A percentile compares a stretch with the other conserved stretches of the same genome.
These are phyloP conservation scores for Saccharomycopsis babjevae DNA, from an alignment of 805 yeast genomes.

Conservation along the genomic window DNA sequence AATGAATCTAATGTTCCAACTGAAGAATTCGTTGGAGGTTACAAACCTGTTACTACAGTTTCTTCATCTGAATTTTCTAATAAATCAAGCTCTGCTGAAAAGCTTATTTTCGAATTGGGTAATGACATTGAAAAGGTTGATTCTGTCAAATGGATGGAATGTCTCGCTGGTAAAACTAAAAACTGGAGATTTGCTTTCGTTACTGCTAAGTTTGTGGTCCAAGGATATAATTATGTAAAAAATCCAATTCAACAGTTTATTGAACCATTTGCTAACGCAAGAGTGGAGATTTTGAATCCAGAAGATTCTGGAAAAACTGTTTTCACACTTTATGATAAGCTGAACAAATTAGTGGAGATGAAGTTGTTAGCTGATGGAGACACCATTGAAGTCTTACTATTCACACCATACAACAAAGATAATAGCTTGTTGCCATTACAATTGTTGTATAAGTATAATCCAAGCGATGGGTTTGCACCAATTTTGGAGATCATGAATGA, in stretches of 20 bases:
- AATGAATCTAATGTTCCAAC: slow-evolving; percentile 70
- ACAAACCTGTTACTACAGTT: slow-evolving; percentile 24
- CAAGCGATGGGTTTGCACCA: slow-evolving; percentile 92
- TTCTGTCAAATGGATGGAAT: slow-evolving; percentile 54
- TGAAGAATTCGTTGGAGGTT: slow-evolving; percentile 81
- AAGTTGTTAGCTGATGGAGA: slow-evolving; percentile 35
- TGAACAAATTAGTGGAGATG: slow-evolving; percentile 59
- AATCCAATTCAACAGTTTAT: slow-evolving; percentile 78
- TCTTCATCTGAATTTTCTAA: slow-evolving; percentile 16
- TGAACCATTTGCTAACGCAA: slow-evolving; percentile 55
- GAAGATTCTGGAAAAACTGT: slow-evolving; percentile 44
- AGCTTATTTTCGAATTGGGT: slow-evolving; percentile 31
- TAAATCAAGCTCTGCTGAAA: slow-evolving; percentile 25
- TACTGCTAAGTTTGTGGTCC: slow-evolving; percentile 69
- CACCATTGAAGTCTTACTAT: slow-evolving; percentile 59
- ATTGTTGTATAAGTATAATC: slow-evolving; percentile 68
- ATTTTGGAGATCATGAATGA: slow-evolving; percentile 81
- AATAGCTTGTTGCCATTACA: slow-evolving; percentile 63
- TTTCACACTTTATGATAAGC: slow-evolving; percentile 52
- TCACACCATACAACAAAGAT: slow-evolving; percentile 83
- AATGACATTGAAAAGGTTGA: slow-evolving; percentile 27
- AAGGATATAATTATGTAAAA: slow-evolving; percentile 66
- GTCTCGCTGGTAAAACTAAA: slow-evolving; percentile 67
- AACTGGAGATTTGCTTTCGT: slow-evolving; percentile 92
- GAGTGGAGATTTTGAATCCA: slow-evolving; percentile 49